Conservation (phyloP, 1,284 basidiomycete genomes). For the Sanghuangporus weigelae region DNA sequence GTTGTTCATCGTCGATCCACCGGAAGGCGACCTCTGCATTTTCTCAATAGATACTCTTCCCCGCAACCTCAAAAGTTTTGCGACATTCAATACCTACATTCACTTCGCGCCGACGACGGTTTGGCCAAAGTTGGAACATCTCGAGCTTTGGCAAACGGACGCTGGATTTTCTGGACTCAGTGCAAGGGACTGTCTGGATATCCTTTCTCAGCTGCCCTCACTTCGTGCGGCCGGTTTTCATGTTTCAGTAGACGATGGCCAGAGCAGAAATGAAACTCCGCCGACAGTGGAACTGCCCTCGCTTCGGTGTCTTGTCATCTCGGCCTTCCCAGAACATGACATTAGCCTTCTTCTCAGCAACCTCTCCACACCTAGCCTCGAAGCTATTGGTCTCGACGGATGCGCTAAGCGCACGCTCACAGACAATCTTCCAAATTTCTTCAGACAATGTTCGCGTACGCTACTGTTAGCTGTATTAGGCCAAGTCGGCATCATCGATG, state of each 20-base stretch:
- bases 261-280: neutral
- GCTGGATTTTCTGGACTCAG: conserved; percentile 4
- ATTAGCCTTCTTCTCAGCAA: neutral
- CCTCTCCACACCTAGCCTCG: conserved; percentile 1
- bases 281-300: conserved; percentile 1
- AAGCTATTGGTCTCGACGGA: conserved; percentile 6
- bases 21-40: neutral
- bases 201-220: conserved; percentile 4
- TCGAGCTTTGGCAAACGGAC: conserved; percentile 12
- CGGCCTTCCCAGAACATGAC: conserved; percentile 2
- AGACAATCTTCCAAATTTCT: neutral
- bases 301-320: conserved; percentile 3
- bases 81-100: conserved; percentile 8
- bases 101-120: conserved; percentile 7
- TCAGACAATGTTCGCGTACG: conserved; percentile 3
- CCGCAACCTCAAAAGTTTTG: conserved; percentile 3
- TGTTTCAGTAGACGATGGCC: conserved; percentile 8
- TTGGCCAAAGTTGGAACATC: conserved; percentile 11
- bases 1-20: conserved; percentile 10
- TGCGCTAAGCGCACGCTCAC: neutral
- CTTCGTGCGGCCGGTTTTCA: conserved; percentile 7
- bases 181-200: conserved; percentile 4
- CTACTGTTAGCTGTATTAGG: conserved; percentile 2
- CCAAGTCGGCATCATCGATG: conserved; percentile 1
- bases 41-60: conserved; percentile 2